phyloP scores from a whole-genome alignment of 129 eudicot genomes.

The Flaveria robusta region DNA sequence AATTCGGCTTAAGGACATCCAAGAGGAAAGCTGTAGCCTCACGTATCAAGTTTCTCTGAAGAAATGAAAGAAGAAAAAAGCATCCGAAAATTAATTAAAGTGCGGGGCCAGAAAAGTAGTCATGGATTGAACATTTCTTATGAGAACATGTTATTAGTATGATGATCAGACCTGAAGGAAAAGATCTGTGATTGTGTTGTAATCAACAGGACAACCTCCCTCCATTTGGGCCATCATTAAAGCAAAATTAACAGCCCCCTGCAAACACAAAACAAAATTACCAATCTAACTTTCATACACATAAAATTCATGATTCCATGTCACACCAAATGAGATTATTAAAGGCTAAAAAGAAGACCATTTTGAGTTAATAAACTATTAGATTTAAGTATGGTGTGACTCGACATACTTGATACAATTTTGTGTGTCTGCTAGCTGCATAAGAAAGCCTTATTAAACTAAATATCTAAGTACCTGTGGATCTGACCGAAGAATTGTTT shows the following conservation, averaged over 20 bases:
- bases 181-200: slow-evolving; percentile 12
- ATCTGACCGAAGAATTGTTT: slow-evolving; percentile 91
- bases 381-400: neutral
- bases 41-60: slow-evolving; percentile 88
- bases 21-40: slow-evolving; percentile 88
- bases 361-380: neutral
- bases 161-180: slow-evolving; percentile 3
- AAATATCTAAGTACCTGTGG: slow-evolving; percentile 64
- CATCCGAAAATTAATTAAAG: neutral
- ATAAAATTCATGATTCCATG: neutral
- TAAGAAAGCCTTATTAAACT: neutral
- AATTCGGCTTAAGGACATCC: slow-evolving; percentile 84
- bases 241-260: slow-evolving; percentile 18
- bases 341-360: neutral
- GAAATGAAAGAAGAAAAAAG: slow-evolving; percentile 2
- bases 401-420: neutral
- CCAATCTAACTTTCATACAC: neutral
- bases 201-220: slow-evolving; percentile 15
- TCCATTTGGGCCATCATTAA: slow-evolving; percentile 19
- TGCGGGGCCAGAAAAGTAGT: neutral
- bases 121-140: neutral
- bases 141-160: neutral
- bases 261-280: neutral
- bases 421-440: neutral
- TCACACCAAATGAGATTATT: neutral